Base-by-base conservation (phyloP, 2,329 filamentous ascomycete genomes). In the Pseudogymnoascus sp. region DNA sequence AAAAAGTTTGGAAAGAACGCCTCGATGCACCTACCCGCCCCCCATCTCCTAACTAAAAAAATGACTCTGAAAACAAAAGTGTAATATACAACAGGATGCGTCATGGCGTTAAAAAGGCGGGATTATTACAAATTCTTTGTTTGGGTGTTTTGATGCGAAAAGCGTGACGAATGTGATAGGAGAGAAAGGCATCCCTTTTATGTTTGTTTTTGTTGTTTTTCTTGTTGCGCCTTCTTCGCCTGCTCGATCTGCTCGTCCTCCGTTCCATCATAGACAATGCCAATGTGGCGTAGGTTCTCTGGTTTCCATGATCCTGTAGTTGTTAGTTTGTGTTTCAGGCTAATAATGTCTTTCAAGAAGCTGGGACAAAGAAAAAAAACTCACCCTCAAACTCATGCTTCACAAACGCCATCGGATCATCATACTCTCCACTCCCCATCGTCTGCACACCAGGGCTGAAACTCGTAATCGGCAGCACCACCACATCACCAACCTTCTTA, bases 341-440 rank as follows among this genome's bases (percentile, higher is more conserved):
- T 10, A 45, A 4, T 2, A 45, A 45, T 45, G 6, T 26, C 39
- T 23, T 18, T 10, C 23, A 10, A 18, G 41, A 48, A 3, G 5
- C n/a, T 15, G 1, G 23, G 3, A 48, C 13, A 52, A n/a, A 18
- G 58, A 58, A 18, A 59, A 58, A 15, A 18, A 57, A 72, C 80
- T 66, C 76, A 95, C 92, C 94, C 78, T 95, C 90, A 72, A 99
- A 99, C 60, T 91, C 86, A 75, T 99, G 94, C 75, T 94, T 92
- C 63, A 99, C 94, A 77, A 95, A 97, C 1, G 94, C 94, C 90
- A 96, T 92, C 1, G 91, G 90, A 71, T 97, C 88, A 66, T 96
- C 90, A 39, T 85, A 81, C 63, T 95, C 91, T 68, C 86, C 86
- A 48, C 94, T 89, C 10, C 89, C 89, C 91, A 96, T 97, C 71